Evolutionary conservation across 257 asterid genomes (phyloP).

Genomic region (Solanum stenotomum): DNA sequence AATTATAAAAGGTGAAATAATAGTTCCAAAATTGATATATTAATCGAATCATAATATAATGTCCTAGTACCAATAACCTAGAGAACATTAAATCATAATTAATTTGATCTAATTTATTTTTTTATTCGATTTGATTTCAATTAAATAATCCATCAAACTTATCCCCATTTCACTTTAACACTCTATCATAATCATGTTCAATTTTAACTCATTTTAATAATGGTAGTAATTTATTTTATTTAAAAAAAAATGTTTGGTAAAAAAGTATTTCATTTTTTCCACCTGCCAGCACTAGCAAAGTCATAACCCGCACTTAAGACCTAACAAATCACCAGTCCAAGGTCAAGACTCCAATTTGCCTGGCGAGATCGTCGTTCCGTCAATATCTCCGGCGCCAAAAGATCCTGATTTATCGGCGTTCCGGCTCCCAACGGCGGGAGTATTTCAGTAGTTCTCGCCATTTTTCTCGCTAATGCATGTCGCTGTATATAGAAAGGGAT

Average conservation of each 20-base stretch:
- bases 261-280: neutral
- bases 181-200: neutral
- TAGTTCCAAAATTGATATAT: no score
- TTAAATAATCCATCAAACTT: neutral
- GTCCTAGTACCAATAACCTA: neutral
- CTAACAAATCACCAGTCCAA: neutral
- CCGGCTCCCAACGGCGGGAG: neutral
- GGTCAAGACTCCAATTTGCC: neutral
- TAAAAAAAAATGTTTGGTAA: neutral
- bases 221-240: neutral
- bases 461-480: neutral
- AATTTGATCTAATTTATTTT: neutral
- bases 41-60: no score
- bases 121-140: no score
- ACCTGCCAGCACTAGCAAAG: neutral
- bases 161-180: neutral
- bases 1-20: no score
- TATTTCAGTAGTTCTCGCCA: neutral
- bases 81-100: no score
- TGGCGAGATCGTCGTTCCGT: neutral
- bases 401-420: neutral
- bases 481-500: constrained; percentile 13
- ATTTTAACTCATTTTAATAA: neutral
- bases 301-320: neutral
- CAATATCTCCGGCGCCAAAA: neutral